Percentiles rank a stretch among this genome's conserved stretches.
Conservation (phyloP, 371 early-diverging fungal species). For the Lichtheimia corymbifera region DNA sequence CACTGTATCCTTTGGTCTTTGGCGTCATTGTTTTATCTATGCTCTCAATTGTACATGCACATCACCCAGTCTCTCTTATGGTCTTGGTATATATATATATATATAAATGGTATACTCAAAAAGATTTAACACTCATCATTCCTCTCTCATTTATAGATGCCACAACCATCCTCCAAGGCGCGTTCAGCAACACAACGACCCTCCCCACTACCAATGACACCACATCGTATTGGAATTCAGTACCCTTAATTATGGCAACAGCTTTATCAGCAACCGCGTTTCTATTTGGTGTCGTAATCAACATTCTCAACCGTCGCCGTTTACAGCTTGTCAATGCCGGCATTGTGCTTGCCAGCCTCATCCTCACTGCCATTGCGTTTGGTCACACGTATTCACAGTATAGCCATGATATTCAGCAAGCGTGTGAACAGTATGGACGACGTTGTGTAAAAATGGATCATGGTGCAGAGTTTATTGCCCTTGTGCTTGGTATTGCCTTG, state of each 20-base stretch:
- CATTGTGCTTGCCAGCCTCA: conserved; percentile 13
- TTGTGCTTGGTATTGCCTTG: conserved; percentile 24
- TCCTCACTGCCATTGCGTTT: conserved; percentile 22
- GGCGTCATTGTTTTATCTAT: conserved; percentile 43
- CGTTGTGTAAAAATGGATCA: conserved; percentile 22
- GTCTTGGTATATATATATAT: conserved; percentile 36
- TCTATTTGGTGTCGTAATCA: conserved; percentile 23
- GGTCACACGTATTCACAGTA: conserved; percentile 20
- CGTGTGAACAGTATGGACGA: conserved; percentile 11
- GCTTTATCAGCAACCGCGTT: conserved; percentile 21
- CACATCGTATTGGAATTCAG: conserved; percentile 17
- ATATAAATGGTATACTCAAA: conserved; percentile 6
- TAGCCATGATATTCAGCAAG: conserved; percentile 5
- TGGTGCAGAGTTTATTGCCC: conserved; percentile 27
- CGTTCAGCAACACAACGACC: conserved; percentile 22
- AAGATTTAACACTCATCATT: no score
- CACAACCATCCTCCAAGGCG: conserved; percentile 20
- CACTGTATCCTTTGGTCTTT: conserved; percentile 41
- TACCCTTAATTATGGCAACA: conserved; percentile 31
- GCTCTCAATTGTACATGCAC: conserved; percentile 40
- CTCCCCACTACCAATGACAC: conserved; percentile 10
- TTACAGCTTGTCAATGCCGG: conserved; percentile 24
- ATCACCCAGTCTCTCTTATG: conserved; percentile 27
- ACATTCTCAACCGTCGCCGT: conserved; percentile 12
- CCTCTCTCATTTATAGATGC: conserved; percentile 23